Conservation (phyloP, 2,329 filamentous ascomycete genomes). For the Dactylellina drechsleri region DNA sequence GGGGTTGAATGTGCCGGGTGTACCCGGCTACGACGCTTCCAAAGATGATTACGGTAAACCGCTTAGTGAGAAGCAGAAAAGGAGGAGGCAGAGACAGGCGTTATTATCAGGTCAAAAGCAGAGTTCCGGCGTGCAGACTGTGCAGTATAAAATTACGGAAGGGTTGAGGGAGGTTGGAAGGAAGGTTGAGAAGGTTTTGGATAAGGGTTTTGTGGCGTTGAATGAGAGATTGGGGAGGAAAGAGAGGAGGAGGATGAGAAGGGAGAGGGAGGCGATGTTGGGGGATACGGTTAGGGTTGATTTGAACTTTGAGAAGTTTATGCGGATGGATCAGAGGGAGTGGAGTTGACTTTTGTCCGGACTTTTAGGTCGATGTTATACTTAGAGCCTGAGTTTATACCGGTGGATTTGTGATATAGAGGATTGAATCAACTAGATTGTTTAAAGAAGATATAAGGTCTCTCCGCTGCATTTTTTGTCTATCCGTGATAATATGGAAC, state of each 20-base stretch:
- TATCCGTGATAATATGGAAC: slow-evolving; percentile 11
- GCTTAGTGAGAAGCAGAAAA: slow-evolving; percentile 1
- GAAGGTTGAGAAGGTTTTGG: neutral
- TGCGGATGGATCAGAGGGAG: slow-evolving; percentile 19
- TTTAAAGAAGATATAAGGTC: neutral
- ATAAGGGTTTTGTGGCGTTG: neutral
- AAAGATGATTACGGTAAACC: slow-evolving; percentile 2
- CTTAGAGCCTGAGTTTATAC: no score
- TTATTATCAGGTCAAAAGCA: no score
- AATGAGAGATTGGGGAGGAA: slow-evolving; percentile 3
- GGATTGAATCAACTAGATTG: no score
- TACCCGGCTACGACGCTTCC: slow-evolving; percentile 21
- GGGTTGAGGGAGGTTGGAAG: neutral
- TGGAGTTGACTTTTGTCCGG: slow-evolving; percentile 2
- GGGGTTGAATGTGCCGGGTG: slow-evolving; percentile 31
- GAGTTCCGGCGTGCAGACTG: neutral
- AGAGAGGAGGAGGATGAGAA: slow-evolving; percentile 4
- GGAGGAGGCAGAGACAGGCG: neutral
- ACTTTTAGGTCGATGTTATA: no score
- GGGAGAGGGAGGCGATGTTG: neutral
- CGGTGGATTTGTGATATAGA: no score
- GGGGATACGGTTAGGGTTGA: neutral
- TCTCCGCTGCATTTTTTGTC: slow-evolving; percentile 22
- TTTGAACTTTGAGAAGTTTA: slow-evolving; percentile 22
- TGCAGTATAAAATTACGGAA: neutral